Percentiles rank a stretch among this genome's conserved stretches.
Conservation (phyloP, 202 grass and related monocot species). For the Bolboschoenoplectus hybrid region DNA sequence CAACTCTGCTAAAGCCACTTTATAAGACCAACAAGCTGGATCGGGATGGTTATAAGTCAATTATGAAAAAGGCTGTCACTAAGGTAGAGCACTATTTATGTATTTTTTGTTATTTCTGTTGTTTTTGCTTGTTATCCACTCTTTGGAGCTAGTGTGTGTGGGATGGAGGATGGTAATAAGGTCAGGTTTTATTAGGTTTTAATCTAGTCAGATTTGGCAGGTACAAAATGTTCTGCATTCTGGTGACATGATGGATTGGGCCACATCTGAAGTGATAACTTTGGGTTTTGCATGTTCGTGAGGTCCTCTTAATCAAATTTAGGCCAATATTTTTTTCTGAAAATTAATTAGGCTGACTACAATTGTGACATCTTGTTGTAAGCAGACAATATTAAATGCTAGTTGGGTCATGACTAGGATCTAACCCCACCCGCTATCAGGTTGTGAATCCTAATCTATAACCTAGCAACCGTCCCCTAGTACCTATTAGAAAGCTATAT, state of each 20-base stretch:
- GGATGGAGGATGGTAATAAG: constrained; percentile 22
- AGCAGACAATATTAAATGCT: not conserved
- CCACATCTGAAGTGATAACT: not conserved
- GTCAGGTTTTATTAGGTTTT: constrained; percentile 29
- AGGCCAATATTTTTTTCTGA: not conserved
- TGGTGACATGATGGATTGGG: not conserved
- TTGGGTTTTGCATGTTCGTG: constrained; percentile 13
- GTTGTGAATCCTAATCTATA: not conserved
- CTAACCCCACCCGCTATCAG: not conserved
- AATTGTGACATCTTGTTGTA: not conserved
- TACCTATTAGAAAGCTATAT: constrained; percentile 35
- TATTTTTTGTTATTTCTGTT: constrained; percentile 28
- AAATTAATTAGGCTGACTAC: constrained; percentile 1
- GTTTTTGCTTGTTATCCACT: constrained; percentile 31
- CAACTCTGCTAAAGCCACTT: constrained; percentile 80
- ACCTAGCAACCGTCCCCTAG: not conserved
- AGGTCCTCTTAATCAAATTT: constrained; percentile 5
- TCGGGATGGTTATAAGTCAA: constrained; percentile 71
- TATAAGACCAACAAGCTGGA: constrained; percentile 88
- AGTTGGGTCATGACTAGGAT: not conserved
- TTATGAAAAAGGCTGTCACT: constrained; percentile 95
- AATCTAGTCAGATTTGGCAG: constrained; percentile 29
- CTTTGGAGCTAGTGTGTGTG: constrained; percentile 9
- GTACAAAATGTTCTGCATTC: constrained; percentile 18
- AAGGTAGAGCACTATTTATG: constrained; percentile 68